Percentiles rank a stretch among this genome's conserved stretches.
phyloP scores from a whole-genome alignment of 208 protist species.

The Acanthamoeba culbertsoni region DNA sequence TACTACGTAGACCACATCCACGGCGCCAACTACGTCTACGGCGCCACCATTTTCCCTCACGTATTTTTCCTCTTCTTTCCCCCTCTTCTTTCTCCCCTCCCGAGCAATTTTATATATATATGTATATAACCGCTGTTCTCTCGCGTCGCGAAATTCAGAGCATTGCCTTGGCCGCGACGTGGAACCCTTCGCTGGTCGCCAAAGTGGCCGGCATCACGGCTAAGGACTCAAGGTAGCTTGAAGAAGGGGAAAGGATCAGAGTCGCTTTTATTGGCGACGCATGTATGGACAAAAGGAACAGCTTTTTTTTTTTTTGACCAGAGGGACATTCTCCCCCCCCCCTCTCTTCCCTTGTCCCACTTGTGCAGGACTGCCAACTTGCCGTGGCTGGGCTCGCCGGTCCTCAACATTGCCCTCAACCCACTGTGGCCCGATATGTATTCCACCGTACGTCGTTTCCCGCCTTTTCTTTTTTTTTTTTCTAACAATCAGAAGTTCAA shows the following conservation, averaged over 20 bases:
- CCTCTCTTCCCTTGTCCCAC: no score
- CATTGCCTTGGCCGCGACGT: background rate
- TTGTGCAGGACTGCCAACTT: background rate
- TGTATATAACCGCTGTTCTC: no score
- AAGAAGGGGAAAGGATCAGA: background rate
- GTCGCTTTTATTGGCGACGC: no score
- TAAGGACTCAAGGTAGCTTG: background rate
- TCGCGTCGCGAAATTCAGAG: no score
- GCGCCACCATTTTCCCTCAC: background rate
- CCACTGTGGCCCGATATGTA: background rate
- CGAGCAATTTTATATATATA: no score
- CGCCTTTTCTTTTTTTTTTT: background rate
- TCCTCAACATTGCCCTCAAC: background rate
- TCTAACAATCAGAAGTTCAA: no score
- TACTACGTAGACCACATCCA: conserved; percentile 28
- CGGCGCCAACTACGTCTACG: conserved; percentile 19
- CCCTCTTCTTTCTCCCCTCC: no score
- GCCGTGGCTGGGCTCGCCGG: background rate
- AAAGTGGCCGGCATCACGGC: background rate
- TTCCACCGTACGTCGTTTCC: background rate
- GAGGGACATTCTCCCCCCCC: no score
- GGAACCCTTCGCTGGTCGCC: background rate
- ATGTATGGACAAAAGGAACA: no score
- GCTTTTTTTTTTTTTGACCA: no score
- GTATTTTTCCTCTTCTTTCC: background rate